Base-by-base conservation (phyloP, 345 rosid species). In the Litchi chinensis region DNA sequence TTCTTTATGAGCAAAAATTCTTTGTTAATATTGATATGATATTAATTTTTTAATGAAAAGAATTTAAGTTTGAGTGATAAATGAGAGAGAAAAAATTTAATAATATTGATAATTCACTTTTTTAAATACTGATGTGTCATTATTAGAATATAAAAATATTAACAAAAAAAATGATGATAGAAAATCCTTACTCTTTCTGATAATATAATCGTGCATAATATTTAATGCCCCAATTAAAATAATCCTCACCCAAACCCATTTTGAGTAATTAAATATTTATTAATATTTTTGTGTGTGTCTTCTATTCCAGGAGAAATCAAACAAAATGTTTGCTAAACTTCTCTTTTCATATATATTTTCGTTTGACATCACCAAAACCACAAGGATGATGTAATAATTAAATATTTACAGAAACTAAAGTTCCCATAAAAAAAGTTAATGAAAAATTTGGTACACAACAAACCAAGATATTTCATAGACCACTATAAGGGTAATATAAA, bases 201-300 rank as follows among this genome's bases (percentile, higher is more conserved):
- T 56, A 43, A 56, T 6, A n/a, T 11, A 56, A 72, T 72, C 65
- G 19, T 60, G 1, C 74, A 48, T 71, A 26, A 54, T 12, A 6
- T 60, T 60, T 19, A 60, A 37, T 39, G 48, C 65, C 39, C 19
- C 43, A 24, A 71, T 26, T 26, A 19, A 50, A 24, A 71, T 65
- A 65, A 65, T 4, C 16, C 74, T 8, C 46, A 72, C 76, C 76
- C 32, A 72, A 37, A 19, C 76, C 66, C 76, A 72, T 56, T 57
- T 19, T 19, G 37, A n/a, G 21, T 72, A 24, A 50, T 15, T 48
- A 1, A 7, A 15, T 57, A 50, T 50, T 50, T 5, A 41, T 41
- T 5, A 41, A 3, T 57, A 7, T n/a, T 5, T 57, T 18, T 64
- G 26, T 2, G 15, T 6, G 7, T 13, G 19, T 19, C 41, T 48